Evolutionary conservation across 306 rosid species (phyloP).

Genomic region (Dalbergia cochinchinensis): DNA sequence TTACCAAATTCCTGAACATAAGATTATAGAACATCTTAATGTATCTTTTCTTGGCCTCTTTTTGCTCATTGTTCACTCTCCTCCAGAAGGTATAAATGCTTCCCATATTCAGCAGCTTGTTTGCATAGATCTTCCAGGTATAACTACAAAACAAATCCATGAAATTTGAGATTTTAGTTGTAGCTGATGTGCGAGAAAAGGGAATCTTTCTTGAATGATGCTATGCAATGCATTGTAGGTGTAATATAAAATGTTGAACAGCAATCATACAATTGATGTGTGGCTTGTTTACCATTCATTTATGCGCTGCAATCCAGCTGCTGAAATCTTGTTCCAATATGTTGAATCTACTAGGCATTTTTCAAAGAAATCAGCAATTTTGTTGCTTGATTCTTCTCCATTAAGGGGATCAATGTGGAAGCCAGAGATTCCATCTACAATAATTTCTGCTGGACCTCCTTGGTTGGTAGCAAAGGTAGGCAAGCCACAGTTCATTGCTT

Average conservation of each 20-base stretch:
- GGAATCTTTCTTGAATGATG: not conserved
- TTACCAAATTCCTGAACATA: slow-evolving; percentile 73
- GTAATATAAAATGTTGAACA: not conserved
- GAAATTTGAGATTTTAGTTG: not conserved
- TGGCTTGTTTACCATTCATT: slow-evolving; percentile 69
- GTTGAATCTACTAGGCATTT: slow-evolving; percentile 63
- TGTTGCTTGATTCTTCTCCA: slow-evolving; percentile 74
- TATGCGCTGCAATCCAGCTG: slow-evolving; percentile 72
- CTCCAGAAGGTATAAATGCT: slow-evolving; percentile 79
- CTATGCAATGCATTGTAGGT: not conserved
- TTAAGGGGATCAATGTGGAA: slow-evolving; percentile 85
- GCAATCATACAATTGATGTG: not conserved
- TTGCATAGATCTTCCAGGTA: slow-evolving; percentile 93
- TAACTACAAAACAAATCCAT: slow-evolving; percentile 62
- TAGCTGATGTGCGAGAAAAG: not conserved
- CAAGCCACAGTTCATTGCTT: slow-evolving; percentile 95
- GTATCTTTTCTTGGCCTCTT: slow-evolving; percentile 81
- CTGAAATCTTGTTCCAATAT: slow-evolving; percentile 67
- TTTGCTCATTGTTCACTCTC: slow-evolving; percentile 68
- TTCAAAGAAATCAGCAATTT: slow-evolving; percentile 85
- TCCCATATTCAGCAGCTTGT: slow-evolving; percentile 80
- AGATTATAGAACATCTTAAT: slow-evolving; percentile 77
- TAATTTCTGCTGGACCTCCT: slow-evolving; percentile 96
- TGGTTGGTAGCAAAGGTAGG: slow-evolving; percentile 95
- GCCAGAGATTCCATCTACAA: slow-evolving; percentile 79